A percentile compares a stretch with the other conserved stretches of the same genome.
Conservation (phyloP, 805 yeast genomes). For the Suhomyces emberorum region DNA sequence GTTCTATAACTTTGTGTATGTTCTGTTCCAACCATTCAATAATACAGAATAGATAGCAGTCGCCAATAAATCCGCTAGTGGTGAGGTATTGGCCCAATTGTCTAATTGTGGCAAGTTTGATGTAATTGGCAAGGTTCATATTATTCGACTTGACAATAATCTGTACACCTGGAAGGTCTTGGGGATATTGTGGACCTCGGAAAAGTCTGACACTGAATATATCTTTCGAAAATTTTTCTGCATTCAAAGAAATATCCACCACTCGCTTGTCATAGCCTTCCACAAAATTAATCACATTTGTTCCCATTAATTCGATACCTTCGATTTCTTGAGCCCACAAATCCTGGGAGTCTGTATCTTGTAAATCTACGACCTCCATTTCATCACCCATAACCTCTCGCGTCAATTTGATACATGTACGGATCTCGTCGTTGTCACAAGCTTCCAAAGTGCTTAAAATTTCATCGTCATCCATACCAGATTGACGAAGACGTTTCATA, state of each 20-base stretch:
- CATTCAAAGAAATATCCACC: slow-evolving; percentile 29
- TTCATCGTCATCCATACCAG: slow-evolving; percentile 71
- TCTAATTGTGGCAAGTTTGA: slow-evolving; percentile 55
- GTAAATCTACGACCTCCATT: not conserved
- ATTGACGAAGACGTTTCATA: slow-evolving; percentile 53
- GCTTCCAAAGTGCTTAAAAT: slow-evolving; percentile 47
- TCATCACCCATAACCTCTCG: slow-evolving; percentile 22
- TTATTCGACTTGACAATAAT: slow-evolving; percentile 36
- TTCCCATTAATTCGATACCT: slow-evolving; percentile 59
- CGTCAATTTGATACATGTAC: slow-evolving; percentile 51
- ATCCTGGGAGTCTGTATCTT: slow-evolving; percentile 26
- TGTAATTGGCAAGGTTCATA: slow-evolving; percentile 64
- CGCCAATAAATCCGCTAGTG: slow-evolving; percentile 54
- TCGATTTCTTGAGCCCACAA: slow-evolving; percentile 77
- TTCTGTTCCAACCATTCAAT: slow-evolving; percentile 77
- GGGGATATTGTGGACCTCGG: slow-evolving; percentile 52
- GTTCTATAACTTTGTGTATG: slow-evolving; percentile 51
- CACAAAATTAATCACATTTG: slow-evolving; percentile 34
- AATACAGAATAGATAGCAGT: slow-evolving; percentile 63
- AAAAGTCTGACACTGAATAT: slow-evolving; percentile 23
- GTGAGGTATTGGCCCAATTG: slow-evolving; percentile 44
- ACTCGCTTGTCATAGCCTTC: slow-evolving; percentile 24
- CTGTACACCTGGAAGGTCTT: slow-evolving; percentile 66
- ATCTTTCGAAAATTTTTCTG: slow-evolving; percentile 14
- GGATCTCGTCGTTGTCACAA: slow-evolving; percentile 42